Evolutionary conservation across 495 filamentous ascomycete genomes (phyloP), one percentile per base, ranked within the genome.

Genomic region (Podospora pseudoanserina): DNA sequence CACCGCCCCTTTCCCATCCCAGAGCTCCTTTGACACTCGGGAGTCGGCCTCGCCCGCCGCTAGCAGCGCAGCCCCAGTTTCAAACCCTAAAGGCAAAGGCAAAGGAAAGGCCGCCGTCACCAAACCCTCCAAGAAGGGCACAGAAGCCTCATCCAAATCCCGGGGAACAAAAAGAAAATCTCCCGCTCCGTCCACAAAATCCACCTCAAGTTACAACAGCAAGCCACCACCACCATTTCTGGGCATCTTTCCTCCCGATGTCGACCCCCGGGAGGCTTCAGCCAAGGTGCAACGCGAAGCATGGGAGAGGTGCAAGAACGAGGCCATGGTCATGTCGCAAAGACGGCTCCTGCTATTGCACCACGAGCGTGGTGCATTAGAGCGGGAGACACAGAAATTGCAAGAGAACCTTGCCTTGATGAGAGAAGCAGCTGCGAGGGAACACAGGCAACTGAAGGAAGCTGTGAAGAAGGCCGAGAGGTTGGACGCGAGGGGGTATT

Each of bases 201-300:
- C 59, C 2, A 34, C 19, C 0, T 63, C 32, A 4, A 62, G 62
- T 0, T 39, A 62, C 0, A 64, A 65, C 0, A 49, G 39, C 39
- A 49, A 49, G 9, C 39, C 39, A 5, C 39, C 13, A 49, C 39
- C 39, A 6, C 39, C 39, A 2, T 49, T 49, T 11, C 60, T 66
- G 61, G 69, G 69, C 20, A 66, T 65, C 18, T 60, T 65, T 0
- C 69, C 68, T 1, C 63, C 67, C 28, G 58, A 68, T 53, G 66
- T 72, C 30, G 71, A 72, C 39, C 68, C 72, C 7, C 64, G 69
- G 19, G 64, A 64, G 4, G 71, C 73, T 11, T 67, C 72, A 18
- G 72, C 74, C 54, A 69, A 72, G 30, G 71, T 76, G 67, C 53
- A 65, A 11, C 60, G 71, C n/a, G 71, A 76, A 56, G 74, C 74